Conservation (phyloP, 108 stramenopile genomes). For the Nitzschia inconspicua region DNA sequence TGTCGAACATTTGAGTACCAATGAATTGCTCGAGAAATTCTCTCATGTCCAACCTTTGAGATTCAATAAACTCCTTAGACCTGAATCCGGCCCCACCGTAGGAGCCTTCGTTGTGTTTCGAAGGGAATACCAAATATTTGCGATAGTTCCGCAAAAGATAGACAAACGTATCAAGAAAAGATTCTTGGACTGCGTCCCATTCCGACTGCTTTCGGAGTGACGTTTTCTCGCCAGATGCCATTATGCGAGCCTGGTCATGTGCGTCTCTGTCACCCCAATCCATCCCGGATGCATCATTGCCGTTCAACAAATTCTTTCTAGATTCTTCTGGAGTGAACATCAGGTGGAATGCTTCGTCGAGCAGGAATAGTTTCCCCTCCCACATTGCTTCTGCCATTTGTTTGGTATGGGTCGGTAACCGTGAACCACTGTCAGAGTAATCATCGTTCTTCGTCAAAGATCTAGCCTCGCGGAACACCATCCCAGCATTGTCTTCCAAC, state of each 20-base stretch:
- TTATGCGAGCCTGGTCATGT: slow-evolving; percentile 42
- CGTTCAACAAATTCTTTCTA: slow-evolving; percentile 74
- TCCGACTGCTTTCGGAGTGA: slow-evolving; percentile 52
- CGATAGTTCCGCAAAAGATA: slow-evolving; percentile 80
- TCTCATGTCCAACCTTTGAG: slow-evolving; percentile 60
- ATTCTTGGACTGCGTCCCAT: slow-evolving; percentile 86
- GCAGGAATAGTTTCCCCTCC: slow-evolving; percentile 62
- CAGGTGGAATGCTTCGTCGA: slow-evolving; percentile 83
- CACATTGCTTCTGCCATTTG: slow-evolving; percentile 77
- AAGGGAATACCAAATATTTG: slow-evolving; percentile 78
- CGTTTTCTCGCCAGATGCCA: slow-evolving; percentile 47
- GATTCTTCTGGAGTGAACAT: slow-evolving; percentile 72
- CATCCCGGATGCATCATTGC: slow-evolving; percentile 62
- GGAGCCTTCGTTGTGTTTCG: slow-evolving; percentile 71
- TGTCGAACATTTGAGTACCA: slow-evolving; percentile 81
- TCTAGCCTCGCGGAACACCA: slow-evolving; percentile 72
- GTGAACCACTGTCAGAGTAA: slow-evolving; percentile 65
- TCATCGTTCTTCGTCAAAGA: slow-evolving; percentile 60
- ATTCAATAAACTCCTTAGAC: slow-evolving; percentile 61
- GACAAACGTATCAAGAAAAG: slow-evolving; percentile 76
- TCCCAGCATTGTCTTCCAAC: slow-evolving; percentile 64
- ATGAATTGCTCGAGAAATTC: slow-evolving; percentile 71
- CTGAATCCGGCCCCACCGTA: slow-evolving; percentile 82
- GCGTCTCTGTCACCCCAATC: slow-evolving; percentile 44
- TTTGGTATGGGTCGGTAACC: slow-evolving; percentile 63